phyloP scores from a whole-genome alignment of 306 rosid genomes.

The Pyrus communis region DNA sequence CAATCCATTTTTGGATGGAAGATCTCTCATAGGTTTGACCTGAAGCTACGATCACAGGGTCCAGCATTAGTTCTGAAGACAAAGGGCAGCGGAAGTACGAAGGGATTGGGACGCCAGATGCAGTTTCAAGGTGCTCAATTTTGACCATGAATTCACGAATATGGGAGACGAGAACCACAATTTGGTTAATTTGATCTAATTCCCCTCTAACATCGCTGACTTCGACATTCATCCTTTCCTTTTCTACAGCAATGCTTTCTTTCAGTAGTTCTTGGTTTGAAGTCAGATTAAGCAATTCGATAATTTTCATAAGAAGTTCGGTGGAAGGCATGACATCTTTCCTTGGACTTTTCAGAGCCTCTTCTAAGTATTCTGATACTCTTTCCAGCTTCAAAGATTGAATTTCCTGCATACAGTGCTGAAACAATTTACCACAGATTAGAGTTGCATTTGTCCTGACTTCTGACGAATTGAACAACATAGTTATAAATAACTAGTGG shows the following conservation, averaged over 20 bases:
- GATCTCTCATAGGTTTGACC: slow-evolving; percentile 85
- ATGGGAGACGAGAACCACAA: slow-evolving; percentile 54
- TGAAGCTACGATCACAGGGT: slow-evolving; percentile 92
- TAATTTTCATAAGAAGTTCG: slow-evolving; percentile 49
- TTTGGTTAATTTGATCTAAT: slow-evolving; percentile 41
- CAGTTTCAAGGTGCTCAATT: slow-evolving; percentile 32
- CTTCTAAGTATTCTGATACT: slow-evolving; percentile 53
- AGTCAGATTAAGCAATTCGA: slow-evolving; percentile 48
- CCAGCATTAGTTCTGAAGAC: slow-evolving; percentile 77
- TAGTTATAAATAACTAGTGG: background rate
- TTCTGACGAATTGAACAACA: background rate
- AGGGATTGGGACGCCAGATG: slow-evolving; percentile 54
- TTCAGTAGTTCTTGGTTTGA: slow-evolving; percentile 71
- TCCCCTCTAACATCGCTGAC: slow-evolving; percentile 44
- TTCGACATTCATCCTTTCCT: slow-evolving; percentile 60
- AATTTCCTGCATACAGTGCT: slow-evolving; percentile 65
- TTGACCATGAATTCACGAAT: slow-evolving; percentile 59
- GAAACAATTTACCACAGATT: slow-evolving; percentile 30
- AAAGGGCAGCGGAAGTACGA: slow-evolving; percentile 81
- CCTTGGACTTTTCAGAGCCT: slow-evolving; percentile 50
- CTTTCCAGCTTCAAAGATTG: slow-evolving; percentile 55
- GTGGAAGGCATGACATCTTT: slow-evolving; percentile 35
- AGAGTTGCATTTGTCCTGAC: slow-evolving; percentile 18
- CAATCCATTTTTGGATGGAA: slow-evolving; percentile 83
- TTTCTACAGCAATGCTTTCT: slow-evolving; percentile 77